Conservation (phyloP, 257 asterid species). For the Nicotiana undulata region DNA sequence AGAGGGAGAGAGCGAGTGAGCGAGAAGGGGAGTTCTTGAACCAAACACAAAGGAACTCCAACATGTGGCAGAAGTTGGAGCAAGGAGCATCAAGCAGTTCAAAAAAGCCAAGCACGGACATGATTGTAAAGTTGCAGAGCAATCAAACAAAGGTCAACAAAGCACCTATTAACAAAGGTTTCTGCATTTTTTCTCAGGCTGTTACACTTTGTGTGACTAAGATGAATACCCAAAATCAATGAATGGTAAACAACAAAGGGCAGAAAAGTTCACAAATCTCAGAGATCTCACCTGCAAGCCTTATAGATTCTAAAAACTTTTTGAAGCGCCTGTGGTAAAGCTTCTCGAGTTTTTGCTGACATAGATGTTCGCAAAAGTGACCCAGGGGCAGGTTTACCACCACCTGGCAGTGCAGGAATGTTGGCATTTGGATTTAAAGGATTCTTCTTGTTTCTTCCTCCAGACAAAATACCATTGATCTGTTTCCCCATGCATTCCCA, state of each 20-base stretch:
- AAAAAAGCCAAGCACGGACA: background rate
- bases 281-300: constrained; percentile 72
- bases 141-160: background rate
- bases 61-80: background rate
- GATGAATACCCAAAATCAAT: background rate
- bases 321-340: constrained; percentile 50
- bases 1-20: background rate
- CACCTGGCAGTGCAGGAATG: background rate
- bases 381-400: constrained; percentile 9
- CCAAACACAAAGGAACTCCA: background rate
- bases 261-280: background rate
- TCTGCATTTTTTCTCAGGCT: background rate
- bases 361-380: constrained; percentile 30
- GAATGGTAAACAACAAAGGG: background rate
- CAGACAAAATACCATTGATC: constrained; percentile 14
- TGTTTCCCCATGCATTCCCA: constrained; percentile 45
- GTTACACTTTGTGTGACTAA: background rate
- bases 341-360: constrained; percentile 61
- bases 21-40: background rate
- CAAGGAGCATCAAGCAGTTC: background rate
- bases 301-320: constrained; percentile 49
- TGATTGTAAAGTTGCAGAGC: background rate
- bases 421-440: constrained; percentile 8
- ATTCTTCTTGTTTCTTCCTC: constrained; percentile 23
- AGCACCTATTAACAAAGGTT: background rate